These are phyloP conservation scores for Teratosphaeriaceae sp. DNA, from an alignment of 2,329 filamentous ascomycete genomes.

Conservation along the genomic window DNA sequence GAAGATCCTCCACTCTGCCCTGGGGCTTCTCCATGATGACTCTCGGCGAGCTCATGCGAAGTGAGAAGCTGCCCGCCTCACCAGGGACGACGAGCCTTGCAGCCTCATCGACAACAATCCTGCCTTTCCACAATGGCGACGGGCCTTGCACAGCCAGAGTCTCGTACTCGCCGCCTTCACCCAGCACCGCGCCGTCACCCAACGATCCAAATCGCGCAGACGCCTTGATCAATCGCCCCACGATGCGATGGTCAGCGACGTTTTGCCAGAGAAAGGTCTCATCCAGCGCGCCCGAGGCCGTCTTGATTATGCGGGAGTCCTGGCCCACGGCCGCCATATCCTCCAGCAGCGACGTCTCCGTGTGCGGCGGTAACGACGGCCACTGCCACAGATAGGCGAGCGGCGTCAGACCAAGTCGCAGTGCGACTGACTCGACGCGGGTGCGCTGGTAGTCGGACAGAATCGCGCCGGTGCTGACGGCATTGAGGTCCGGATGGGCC, in stretches of 20 bases:
- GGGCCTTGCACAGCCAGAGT: constrained; percentile 84
- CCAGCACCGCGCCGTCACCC: constrained; percentile 65
- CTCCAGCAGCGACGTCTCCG: constrained; percentile 53
- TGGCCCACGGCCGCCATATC: constrained; percentile 76
- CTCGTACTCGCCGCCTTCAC: constrained; percentile 95
- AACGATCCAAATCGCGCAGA: constrained; percentile 61
- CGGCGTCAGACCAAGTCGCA: constrained; percentile 74
- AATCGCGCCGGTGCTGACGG: constrained; percentile 85
- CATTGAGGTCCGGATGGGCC: constrained; percentile 73
- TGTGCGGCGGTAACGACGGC: constrained; percentile 57
- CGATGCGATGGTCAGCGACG: constrained; percentile 53
- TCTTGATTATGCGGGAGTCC: constrained; percentile 90
- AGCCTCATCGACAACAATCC: constrained; percentile 55
- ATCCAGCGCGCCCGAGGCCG: constrained; percentile 83
- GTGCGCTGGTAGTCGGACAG: constrained; percentile 94
- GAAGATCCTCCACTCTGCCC: constrained; percentile 27
- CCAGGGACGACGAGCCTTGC: constrained; percentile 52
- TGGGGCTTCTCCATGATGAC: constrained; percentile 39
- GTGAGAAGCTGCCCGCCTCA: constrained; percentile 70
- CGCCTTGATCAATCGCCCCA: constrained; percentile 45
- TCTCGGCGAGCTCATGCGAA: constrained; percentile 55
- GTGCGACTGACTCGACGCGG: constrained; percentile 83
- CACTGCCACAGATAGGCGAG: constrained; percentile 92
- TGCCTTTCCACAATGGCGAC: constrained; percentile 60
- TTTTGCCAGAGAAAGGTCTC: constrained; percentile 74